These are phyloP conservation scores for Aspergillus nanangensis DNA, from an alignment of 495 filamentous ascomycete species.

Conservation along the genomic window DNA sequence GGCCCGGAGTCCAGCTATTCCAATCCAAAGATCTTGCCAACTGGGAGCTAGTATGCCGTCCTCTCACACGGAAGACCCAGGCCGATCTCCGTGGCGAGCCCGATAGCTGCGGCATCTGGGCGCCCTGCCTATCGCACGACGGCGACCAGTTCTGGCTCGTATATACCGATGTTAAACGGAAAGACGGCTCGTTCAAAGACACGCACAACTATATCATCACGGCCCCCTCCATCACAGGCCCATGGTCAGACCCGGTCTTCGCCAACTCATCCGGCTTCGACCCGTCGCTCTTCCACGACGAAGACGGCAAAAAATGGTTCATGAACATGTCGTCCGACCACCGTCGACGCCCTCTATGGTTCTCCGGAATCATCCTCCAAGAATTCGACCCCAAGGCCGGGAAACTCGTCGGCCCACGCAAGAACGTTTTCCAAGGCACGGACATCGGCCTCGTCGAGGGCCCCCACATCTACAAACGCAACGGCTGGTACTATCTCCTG, in stretches of 20 bases:
- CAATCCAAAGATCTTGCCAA: slow-evolving; percentile 53
- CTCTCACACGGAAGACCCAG: slow-evolving; percentile 19
- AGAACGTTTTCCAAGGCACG: slow-evolving; percentile 3
- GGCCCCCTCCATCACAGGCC: slow-evolving; percentile 5
- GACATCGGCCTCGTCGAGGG: slow-evolving; percentile 48
- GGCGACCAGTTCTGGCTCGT: slow-evolving; percentile 45
- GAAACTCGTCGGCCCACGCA: slow-evolving; percentile 1
- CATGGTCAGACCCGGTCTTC: slow-evolving; percentile 54
- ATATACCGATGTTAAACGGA: slow-evolving; percentile 1
- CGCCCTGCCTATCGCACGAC: slow-evolving; percentile 56
- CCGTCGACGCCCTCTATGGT: not conserved
- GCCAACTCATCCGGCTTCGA: slow-evolving; percentile 53
- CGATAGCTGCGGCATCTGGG: slow-evolving; percentile 59
- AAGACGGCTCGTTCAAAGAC: slow-evolving; percentile 5
- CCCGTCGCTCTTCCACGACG: slow-evolving; percentile 55
- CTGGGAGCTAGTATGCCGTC: slow-evolving; percentile 44
- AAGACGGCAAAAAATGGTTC: slow-evolving; percentile 38
- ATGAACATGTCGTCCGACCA: slow-evolving; percentile 4
- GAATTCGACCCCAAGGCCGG: slow-evolving; percentile 1
- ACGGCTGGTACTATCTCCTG: slow-evolving; percentile 49
- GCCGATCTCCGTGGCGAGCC: slow-evolving; percentile 29
- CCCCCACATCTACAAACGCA: slow-evolving; percentile 50
- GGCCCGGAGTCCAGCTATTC: slow-evolving; percentile 55
- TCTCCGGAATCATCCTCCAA: slow-evolving; percentile 1
- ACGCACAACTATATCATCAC: slow-evolving; percentile 5